A percentile compares a stretch with the other conserved stretches of the same genome.
Conservation (phyloP, 805 yeast genomes). For the Kodamaea nitidulidarum region DNA sequence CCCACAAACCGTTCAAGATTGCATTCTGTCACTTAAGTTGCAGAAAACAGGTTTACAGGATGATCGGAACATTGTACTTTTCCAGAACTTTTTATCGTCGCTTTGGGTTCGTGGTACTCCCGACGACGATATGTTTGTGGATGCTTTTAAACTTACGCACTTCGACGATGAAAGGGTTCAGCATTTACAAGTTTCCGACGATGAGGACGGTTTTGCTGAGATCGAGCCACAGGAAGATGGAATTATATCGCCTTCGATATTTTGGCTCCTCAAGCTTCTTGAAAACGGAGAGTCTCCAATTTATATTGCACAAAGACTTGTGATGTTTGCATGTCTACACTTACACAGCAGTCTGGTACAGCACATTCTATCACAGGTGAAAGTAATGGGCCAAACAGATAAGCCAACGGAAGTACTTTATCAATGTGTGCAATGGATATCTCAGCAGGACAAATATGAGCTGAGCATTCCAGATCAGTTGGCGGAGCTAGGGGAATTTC, state of each 20-base stretch:
- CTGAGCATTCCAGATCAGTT: conserved; percentile 6
- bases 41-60: conserved; percentile 17
- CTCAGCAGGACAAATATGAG: conserved; percentile 8
- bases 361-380: conserved; percentile 16
- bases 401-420: conserved; percentile 15
- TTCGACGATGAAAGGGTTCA: conserved; percentile 13
- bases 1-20: neutral
- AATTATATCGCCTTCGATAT: conserved; percentile 12
- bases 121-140: conserved; percentile 14
- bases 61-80: conserved; percentile 14
- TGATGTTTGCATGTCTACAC: conserved; percentile 20
- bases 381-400: conserved; percentile 18
- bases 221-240: conserved; percentile 8
- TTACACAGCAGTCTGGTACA: conserved; percentile 14
- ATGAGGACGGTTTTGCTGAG: conserved; percentile 14
- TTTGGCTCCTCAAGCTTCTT: conserved; percentile 18
- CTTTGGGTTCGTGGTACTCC: conserved; percentile 6
- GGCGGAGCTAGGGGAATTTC: conserved; percentile 1
- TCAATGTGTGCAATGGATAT: conserved; percentile 22
- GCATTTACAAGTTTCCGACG: conserved; percentile 30
- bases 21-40: conserved; percentile 5
- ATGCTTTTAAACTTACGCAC: conserved; percentile 13
- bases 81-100: conserved; percentile 9
- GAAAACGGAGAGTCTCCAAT: conserved; percentile 26
- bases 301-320: conserved; percentile 21